These are phyloP conservation scores for Flueggea neowawraea DNA, from an alignment of 441 rosid genomes.

Conservation along the genomic window DNA sequence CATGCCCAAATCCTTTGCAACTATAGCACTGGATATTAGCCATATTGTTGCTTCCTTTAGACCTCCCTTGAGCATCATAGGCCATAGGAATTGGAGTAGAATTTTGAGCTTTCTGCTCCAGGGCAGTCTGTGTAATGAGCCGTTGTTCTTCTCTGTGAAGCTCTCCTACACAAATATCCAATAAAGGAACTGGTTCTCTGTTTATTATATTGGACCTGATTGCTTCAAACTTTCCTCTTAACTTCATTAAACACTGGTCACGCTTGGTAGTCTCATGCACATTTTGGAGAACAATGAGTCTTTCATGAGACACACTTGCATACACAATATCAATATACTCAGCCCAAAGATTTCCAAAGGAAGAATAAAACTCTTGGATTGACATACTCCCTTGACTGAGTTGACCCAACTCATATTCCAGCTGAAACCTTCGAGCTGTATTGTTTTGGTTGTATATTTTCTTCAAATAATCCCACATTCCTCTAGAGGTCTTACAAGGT, in stretches of 20 bases:
- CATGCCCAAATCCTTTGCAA: not conserved
- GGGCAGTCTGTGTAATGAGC: not conserved
- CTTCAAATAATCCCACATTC: not conserved
- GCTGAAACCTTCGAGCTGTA: not conserved
- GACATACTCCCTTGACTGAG: not conserved
- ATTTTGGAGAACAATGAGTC: conserved; percentile 4
- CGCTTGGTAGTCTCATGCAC: not conserved
- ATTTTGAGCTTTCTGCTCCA: not conserved
- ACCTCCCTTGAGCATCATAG: not conserved
- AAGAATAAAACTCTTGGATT: not conserved
- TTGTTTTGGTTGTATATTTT: not conserved
- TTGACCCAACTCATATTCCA: not conserved
- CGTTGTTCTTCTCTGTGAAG: not conserved
- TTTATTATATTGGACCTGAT: conserved; percentile 1
- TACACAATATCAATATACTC: not conserved
- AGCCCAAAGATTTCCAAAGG: not conserved
- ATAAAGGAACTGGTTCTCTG: not conserved
- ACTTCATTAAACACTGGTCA: conserved; percentile 3
- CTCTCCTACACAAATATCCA: not conserved
- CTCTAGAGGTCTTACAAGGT: conserved; percentile 4
- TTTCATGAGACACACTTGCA: not conserved
- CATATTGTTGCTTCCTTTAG: not conserved
- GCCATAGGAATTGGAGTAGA: not conserved
- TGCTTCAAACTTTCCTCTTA: conserved; percentile 1
- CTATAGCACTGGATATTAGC: not conserved